Conservation (phyloP, 805 yeast genomes). For the Isabelozyma pseudorhagii region DNA sequence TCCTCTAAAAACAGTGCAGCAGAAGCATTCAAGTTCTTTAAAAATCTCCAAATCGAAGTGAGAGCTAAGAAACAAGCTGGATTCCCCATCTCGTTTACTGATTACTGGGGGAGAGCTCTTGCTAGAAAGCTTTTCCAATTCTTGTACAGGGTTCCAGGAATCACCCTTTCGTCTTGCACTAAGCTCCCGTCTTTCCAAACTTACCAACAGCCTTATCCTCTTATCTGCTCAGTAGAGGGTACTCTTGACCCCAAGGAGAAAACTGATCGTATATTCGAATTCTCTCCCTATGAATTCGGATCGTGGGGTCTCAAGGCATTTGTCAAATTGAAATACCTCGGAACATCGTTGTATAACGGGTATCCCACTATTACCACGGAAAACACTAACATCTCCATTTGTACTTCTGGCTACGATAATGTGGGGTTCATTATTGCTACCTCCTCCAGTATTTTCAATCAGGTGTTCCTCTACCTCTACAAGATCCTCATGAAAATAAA, state of each 20-base stretch:
- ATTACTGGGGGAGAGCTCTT: slow-evolving; percentile 67
- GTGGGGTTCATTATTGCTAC: slow-evolving; percentile 60
- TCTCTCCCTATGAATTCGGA: slow-evolving; percentile 66
- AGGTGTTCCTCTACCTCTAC: slow-evolving; percentile 49
- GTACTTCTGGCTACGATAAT: slow-evolving; percentile 55
- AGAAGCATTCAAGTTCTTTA: slow-evolving; percentile 45
- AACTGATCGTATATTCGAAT: slow-evolving; percentile 46
- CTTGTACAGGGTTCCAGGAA: slow-evolving; percentile 28
- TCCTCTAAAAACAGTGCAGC: slow-evolving; percentile 10
- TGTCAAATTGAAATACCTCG: slow-evolving; percentile 49
- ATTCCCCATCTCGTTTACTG: slow-evolving; percentile 57
- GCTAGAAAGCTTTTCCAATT: slow-evolving; percentile 44
- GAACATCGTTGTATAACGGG: slow-evolving; percentile 47
- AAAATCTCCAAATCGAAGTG: slow-evolving; percentile 51
- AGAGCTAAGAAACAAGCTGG: slow-evolving; percentile 51
- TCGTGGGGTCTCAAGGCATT: slow-evolving; percentile 56
- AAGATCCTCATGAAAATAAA: slow-evolving; percentile 29
- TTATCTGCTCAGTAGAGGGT: slow-evolving; percentile 39
- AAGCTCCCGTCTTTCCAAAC: slow-evolving; percentile 30
- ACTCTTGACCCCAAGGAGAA: slow-evolving; percentile 21
- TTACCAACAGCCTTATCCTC: slow-evolving; percentile 48
- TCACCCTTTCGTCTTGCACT: slow-evolving; percentile 38
- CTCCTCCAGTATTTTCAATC: slow-evolving; percentile 61
- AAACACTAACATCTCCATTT: slow-evolving; percentile 25
- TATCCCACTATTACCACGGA: slow-evolving; percentile 22